Percentiles rank a stretch among this genome's conserved stretches.
phyloP scores from a whole-genome alignment of 2,329 filamentous ascomycete genomes.

The Tolypocladium tropicale region DNA sequence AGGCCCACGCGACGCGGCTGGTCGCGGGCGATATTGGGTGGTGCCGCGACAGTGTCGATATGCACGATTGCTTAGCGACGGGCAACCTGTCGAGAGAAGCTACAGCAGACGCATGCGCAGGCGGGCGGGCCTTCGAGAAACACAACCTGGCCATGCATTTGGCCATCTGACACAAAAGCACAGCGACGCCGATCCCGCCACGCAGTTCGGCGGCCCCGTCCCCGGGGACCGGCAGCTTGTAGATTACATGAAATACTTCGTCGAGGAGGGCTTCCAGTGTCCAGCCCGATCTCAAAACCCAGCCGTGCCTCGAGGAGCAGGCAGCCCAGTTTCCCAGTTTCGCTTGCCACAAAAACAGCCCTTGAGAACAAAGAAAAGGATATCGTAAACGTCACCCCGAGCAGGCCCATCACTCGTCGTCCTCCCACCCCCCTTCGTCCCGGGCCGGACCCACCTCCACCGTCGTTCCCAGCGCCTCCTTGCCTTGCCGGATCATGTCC shows the following conservation, averaged over 20 bases:
- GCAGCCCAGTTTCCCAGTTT: neutral
- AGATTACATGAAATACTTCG: neutral
- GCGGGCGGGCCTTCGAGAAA: neutral
- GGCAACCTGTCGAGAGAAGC: no score
- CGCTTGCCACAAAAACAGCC: neutral
- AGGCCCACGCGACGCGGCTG: no score
- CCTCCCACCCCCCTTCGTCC: slow-evolving; percentile 30
- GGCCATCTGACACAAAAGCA: neutral
- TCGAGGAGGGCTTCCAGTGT: no score
- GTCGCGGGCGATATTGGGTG: no score
- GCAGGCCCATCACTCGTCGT: slow-evolving; percentile 5
- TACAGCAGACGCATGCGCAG: no score
- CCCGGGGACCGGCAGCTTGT: no score
- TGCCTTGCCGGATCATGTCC: slow-evolving; percentile 82
- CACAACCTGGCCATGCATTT: no score
- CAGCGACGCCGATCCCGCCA: neutral
- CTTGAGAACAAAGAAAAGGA: neutral
- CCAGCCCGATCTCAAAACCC: neutral
- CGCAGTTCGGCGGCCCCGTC: neutral
- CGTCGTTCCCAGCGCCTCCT: slow-evolving; percentile 70
- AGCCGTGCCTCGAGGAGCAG: neutral
- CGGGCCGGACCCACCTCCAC: slow-evolving; percentile 39
- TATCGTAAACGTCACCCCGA: neutral
- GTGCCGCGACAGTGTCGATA: no score
- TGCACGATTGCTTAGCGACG: no score